Evolutionary conservation across 768 basidiomycete genomes (phyloP).

Genomic region (Fomitopsis serialis): DNA sequence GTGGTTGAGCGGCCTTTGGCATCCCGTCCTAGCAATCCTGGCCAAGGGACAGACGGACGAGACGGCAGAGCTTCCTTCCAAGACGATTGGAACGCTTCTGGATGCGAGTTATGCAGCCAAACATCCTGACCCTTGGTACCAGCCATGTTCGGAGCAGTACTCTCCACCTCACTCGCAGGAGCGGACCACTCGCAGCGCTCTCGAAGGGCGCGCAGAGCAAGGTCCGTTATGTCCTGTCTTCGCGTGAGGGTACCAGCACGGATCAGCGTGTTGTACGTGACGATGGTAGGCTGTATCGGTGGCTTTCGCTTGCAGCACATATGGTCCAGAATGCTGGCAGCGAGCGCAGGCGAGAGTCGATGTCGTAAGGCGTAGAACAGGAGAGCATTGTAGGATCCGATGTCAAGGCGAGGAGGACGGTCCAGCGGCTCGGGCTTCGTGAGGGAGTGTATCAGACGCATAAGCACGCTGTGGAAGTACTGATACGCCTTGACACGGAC

Average conservation of each 20-base stretch:
- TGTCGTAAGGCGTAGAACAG: slow-evolving; percentile 63
- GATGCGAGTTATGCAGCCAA: too few relatives aligned
- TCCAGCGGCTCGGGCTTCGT: background rate
- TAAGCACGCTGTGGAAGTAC: slow-evolving; percentile 28
- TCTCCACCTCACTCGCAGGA: too few relatives aligned
- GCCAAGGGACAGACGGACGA: too few relatives aligned
- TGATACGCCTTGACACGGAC: slow-evolving; percentile 20
- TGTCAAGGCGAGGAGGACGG: slow-evolving; percentile 28
- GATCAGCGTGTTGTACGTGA: slow-evolving; percentile 55
- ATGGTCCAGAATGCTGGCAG: slow-evolving; percentile 44
- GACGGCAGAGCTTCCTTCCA: too few relatives aligned
- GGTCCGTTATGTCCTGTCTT: slow-evolving; percentile 28
- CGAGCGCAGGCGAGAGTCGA: slow-evolving; percentile 44
- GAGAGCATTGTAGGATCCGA: slow-evolving; percentile 52
- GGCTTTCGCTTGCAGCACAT: slow-evolving; percentile 42
- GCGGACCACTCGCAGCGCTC: background rate
- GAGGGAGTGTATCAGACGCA: slow-evolving; percentile 16
- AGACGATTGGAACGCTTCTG: too few relatives aligned
- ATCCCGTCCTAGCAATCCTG: too few relatives aligned
- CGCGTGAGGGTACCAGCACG: slow-evolving; percentile 50
- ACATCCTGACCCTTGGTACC: too few relatives aligned
- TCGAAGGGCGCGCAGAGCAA: slow-evolving; percentile 31
- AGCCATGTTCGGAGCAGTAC: too few relatives aligned
- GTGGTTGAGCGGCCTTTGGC: too few relatives aligned
- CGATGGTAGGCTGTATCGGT: slow-evolving; percentile 38